These are phyloP conservation scores for Kluyveromyces starmeri DNA, from an alignment of 805 yeast genomes.

Conservation along the genomic window DNA sequence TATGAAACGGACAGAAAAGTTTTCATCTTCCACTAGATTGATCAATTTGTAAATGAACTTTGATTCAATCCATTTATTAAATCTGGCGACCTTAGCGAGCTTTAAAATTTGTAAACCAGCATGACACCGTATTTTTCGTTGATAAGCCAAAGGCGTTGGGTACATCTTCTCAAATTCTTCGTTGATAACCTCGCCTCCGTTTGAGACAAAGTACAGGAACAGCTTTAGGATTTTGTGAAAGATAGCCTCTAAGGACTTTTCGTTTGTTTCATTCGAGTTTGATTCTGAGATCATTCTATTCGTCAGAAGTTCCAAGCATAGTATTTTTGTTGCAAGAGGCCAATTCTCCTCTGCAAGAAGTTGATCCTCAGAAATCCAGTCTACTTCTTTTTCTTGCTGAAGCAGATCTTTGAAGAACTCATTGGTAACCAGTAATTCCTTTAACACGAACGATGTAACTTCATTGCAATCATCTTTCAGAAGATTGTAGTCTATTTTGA, in stretches of 20 bases:
- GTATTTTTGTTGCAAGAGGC: slow-evolving; percentile 39
- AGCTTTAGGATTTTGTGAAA: slow-evolving; percentile 62
- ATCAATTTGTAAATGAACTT: slow-evolving; percentile 43
- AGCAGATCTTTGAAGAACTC: slow-evolving; percentile 25
- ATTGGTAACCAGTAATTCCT: slow-evolving; percentile 52
- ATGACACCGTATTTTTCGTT: slow-evolving; percentile 51
- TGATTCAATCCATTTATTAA: slow-evolving; percentile 45
- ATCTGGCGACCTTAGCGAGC: slow-evolving; percentile 47
- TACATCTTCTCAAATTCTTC: slow-evolving; percentile 31
- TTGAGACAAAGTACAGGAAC: slow-evolving; percentile 54
- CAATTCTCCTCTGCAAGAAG: slow-evolving; percentile 29
- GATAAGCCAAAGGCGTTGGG: slow-evolving; percentile 58
- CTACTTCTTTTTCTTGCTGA: slow-evolving; percentile 17
- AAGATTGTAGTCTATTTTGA: slow-evolving; percentile 37
- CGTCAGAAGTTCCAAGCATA: slow-evolving; percentile 47
- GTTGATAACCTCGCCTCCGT: slow-evolving; percentile 68
- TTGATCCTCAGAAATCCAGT: slow-evolving; percentile 41
- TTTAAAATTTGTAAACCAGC: slow-evolving; percentile 63
- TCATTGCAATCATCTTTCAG: slow-evolving; percentile 48
- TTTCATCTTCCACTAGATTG: slow-evolving; percentile 59
- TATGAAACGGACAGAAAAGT: slow-evolving; percentile 42
- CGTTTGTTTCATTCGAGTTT: slow-evolving; percentile 22
- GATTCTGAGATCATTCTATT: slow-evolving; percentile 42
- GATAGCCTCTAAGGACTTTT: slow-evolving; percentile 34
- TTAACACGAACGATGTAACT: slow-evolving; percentile 50